These are phyloP conservation scores for Panellus pusillus DNA, from an alignment of 768 basidiomycete species.

Conservation along the genomic window DNA sequence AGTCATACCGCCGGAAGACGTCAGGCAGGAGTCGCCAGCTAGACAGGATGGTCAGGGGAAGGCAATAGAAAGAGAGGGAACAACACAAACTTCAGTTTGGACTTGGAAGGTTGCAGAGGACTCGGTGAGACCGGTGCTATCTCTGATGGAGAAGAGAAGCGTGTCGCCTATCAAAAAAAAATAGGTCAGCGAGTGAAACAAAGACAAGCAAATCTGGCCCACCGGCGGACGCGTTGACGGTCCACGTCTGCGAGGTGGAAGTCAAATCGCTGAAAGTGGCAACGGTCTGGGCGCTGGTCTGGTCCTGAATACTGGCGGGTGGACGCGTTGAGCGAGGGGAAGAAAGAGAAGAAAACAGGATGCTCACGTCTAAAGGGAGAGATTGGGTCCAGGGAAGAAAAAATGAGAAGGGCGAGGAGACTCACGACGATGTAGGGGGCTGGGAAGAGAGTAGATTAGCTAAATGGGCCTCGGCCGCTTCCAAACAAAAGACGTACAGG, in stretches of 20 bases:
- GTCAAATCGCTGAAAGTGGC: no score
- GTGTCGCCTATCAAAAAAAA: slow-evolving; percentile 20
- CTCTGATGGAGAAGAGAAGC: slow-evolving; percentile 65
- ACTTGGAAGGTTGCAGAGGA: slow-evolving; percentile 58
- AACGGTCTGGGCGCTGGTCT: slow-evolving; percentile 28
- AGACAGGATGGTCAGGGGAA: slow-evolving; percentile 13
- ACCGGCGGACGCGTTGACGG: slow-evolving; percentile 48
- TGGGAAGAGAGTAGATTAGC: slow-evolving; percentile 28
- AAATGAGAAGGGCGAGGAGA: slow-evolving; percentile 8
- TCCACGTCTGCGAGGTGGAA: no score
- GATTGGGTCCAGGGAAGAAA: neutral
- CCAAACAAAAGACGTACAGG: slow-evolving; percentile 37
- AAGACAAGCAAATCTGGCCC: slow-evolving; percentile 12
- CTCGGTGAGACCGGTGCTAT: slow-evolving; percentile 49
- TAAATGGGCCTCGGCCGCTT: no score
- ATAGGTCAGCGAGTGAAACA: neutral
- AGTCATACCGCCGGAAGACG: slow-evolving; percentile 16
- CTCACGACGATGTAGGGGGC: slow-evolving; percentile 68
- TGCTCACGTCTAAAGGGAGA: slow-evolving; percentile 37
- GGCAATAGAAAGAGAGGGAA: neutral
- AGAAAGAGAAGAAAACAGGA: no score
- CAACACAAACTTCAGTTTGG: slow-evolving; percentile 43
- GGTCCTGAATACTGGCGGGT: slow-evolving; percentile 1
- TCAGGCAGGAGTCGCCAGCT: slow-evolving; percentile 34
- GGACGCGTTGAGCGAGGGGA: no score